Conservation (phyloP, 164 flowering plant genomes). For the Aristolochia fimbriata region DNA sequence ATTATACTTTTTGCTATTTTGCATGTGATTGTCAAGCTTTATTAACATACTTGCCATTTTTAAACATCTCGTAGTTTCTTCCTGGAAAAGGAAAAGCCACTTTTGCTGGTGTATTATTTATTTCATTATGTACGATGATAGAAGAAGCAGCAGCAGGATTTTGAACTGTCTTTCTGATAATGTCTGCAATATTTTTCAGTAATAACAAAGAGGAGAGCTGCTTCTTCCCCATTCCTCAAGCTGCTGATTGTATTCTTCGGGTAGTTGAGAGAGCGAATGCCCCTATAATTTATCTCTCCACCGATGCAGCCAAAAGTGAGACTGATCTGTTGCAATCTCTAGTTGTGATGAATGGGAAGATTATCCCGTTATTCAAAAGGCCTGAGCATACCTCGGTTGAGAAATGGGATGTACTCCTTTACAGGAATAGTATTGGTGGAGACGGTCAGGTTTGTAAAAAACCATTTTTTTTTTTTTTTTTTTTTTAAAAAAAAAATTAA, state of each 20-base stretch:
- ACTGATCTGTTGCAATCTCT: slow-evolving; percentile 77
- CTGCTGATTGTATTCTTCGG: slow-evolving; percentile 77
- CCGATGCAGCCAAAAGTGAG: slow-evolving; percentile 99
- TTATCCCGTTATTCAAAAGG: slow-evolving; percentile 74
- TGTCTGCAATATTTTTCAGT: slow-evolving; percentile 31
- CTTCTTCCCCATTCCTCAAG: slow-evolving; percentile 95
- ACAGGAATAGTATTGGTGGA: slow-evolving; percentile 54
- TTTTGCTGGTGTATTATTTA: not conserved
- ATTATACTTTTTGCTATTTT: too few relatives aligned
- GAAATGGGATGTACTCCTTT: slow-evolving; percentile 94
- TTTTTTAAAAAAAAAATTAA: not conserved
- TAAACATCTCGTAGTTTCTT: too few relatives aligned
- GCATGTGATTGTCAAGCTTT: too few relatives aligned
- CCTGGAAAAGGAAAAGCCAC: too few relatives aligned
- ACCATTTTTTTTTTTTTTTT: not conserved
- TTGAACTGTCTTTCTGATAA: not conserved
- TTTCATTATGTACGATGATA: not conserved
- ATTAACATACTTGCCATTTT: too few relatives aligned
- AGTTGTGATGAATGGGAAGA: slow-evolving; percentile 51
- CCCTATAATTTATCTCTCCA: slow-evolving; percentile 92
- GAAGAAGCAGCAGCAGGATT: not conserved
- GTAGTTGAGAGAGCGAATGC: slow-evolving; percentile 64
- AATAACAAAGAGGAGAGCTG: slow-evolving; percentile 84
- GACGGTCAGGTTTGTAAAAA: slow-evolving; percentile 61
- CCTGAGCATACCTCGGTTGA: slow-evolving; percentile 80